Evolutionary conservation across 2,329 filamentous ascomycete species (phyloP).

Genomic region (Colletotrichum scovillei): DNA sequence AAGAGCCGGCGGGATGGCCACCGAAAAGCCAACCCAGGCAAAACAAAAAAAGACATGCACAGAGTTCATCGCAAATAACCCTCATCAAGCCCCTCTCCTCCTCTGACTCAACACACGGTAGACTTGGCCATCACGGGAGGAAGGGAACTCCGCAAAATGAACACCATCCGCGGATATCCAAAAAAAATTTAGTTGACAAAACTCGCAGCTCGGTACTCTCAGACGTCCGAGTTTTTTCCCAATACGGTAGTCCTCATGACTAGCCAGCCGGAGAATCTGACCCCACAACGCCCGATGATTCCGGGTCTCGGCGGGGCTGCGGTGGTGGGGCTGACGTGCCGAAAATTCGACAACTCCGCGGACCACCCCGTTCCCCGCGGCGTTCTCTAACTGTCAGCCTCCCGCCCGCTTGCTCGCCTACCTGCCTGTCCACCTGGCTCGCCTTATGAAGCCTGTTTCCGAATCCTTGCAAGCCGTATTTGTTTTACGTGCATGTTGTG

Average conservation of each 20-base stretch:
- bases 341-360: slow-evolving; percentile 11
- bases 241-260: not conserved
- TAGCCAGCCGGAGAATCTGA: not conserved
- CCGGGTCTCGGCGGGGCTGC: not conserved
- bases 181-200: not conserved
- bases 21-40: too few species aligned
- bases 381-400: too few species aligned
- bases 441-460: not conserved
- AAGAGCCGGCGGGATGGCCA: too few species aligned
- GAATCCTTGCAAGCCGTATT: not conserved
- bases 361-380: not conserved
- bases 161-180: not conserved
- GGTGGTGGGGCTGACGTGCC: not conserved
- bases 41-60: not conserved
- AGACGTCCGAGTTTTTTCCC: not conserved
- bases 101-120: not conserved
- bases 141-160: not conserved
- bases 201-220: not conserved
- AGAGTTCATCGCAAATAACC: not conserved
- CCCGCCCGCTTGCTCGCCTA: not conserved
- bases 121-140: not conserved
- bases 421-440: not conserved
- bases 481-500: not conserved
- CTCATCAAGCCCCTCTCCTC: not conserved
- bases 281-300: not conserved